Percentiles rank a stretch among this genome's conserved stretches.
These are phyloP conservation scores for Lunularia cruciata DNA, from an alignment of 225 moss, liverwort and hornwort genomes.

Conservation along the genomic window DNA sequence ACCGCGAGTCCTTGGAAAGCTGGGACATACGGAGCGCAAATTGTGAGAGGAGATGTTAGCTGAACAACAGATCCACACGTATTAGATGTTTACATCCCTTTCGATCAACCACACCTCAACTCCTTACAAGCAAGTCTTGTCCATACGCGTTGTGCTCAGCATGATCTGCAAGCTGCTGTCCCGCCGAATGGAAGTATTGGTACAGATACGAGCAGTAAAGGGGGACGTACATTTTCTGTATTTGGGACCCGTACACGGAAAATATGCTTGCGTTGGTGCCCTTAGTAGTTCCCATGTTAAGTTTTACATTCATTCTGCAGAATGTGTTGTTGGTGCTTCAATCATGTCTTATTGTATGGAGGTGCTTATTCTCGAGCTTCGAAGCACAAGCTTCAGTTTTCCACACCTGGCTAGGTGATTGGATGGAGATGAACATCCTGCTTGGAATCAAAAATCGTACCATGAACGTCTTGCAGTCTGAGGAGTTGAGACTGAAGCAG, in stretches of 20 bases:
- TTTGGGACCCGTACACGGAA: neutral
- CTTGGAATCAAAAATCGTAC: neutral
- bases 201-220: neutral
- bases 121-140: neutral
- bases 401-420: too few species aligned
- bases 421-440: neutral
- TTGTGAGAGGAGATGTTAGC: neutral
- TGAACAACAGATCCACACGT: neutral
- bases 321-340: neutral
- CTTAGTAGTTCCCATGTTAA: neutral
- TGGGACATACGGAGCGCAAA: neutral
- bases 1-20: neutral
- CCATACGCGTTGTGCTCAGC: neutral
- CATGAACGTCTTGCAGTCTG: neutral
- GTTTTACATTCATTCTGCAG: neutral
- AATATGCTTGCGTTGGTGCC: too few species aligned
- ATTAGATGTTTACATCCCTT: neutral
- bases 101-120: neutral
- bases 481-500: neutral
- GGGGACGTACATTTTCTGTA: neutral
- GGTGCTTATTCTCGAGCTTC: too few species aligned
- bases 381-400: too few species aligned
- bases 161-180: neutral
- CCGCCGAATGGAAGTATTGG: neutral
- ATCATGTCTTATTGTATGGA: too few species aligned